These are phyloP conservation scores for Hyaloscypha variabilis DNA, from an alignment of 495 filamentous ascomycete species.

Conservation along the genomic window DNA sequence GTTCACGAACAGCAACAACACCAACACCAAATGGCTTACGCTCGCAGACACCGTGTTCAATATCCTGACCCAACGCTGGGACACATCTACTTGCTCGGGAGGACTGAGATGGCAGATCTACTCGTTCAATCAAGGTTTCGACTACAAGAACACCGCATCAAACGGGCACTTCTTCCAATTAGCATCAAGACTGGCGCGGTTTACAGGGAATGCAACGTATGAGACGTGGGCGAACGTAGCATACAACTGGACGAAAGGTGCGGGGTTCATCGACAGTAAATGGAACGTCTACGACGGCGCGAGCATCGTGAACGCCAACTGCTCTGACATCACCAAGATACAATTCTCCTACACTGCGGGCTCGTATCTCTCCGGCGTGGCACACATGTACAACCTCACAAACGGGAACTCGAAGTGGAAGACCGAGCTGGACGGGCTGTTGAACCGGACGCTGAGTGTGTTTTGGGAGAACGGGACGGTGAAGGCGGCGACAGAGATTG, in stretches of 20 bases:
- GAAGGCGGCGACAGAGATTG: constrained; percentile 62
- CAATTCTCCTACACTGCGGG: constrained; percentile 82
- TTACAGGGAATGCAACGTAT: constrained; percentile 76
- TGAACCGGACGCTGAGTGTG: constrained; percentile 54
- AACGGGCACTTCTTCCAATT: constrained; percentile 84
- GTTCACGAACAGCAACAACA: constrained; percentile 58
- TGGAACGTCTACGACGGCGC: constrained; percentile 73
- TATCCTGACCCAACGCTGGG: constrained; percentile 67
- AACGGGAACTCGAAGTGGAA: constrained; percentile 59
- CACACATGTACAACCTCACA: constrained; percentile 77
- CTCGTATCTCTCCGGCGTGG: constrained; percentile 71
- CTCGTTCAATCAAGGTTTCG: constrained; percentile 71
- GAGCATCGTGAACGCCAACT: constrained; percentile 43
- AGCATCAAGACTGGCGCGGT: constrained; percentile 68
- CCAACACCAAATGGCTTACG: constrained; percentile 68
- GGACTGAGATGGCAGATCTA: constrained; percentile 83
- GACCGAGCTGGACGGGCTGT: constrained; percentile 54
- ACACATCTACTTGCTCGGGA: constrained; percentile 63
- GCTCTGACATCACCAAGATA: constrained; percentile 59
- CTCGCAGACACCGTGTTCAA: constrained; percentile 81
- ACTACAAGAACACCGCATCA: constrained; percentile 72
- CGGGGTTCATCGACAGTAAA: constrained; percentile 62
- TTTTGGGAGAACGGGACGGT: constrained; percentile 59
- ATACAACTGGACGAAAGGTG: constrained; percentile 66
- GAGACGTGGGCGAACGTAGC: constrained; percentile 72